Base-by-base conservation (phyloP, 176 grass and related monocot genomes). In the Panicum miliaceum region DNA sequence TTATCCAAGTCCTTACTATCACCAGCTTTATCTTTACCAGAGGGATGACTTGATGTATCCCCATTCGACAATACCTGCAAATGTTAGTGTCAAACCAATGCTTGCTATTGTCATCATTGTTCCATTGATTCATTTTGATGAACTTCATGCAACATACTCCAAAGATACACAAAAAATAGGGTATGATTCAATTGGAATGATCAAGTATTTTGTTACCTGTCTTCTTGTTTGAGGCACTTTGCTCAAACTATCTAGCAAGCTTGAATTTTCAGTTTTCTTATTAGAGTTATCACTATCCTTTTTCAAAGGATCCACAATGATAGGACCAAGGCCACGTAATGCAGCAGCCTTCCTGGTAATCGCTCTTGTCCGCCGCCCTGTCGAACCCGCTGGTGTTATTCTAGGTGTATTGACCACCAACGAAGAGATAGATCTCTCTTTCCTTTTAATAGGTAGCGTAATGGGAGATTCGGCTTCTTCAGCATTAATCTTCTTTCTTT, bases 351-450 rank as follows among this genome's bases (percentile, higher is more conserved):
- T 97, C 81, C 91, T 90, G 48, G 87, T 82, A 86, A 85, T 75
- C 16, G 86, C 86, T 88, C 90, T 94, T 86, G 91, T 97, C 57
- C 91, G 84, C 64, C 86, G 85, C 46, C 91, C 84, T 75, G 88
- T 93, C 57, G 84, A 79, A 73, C 84, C 73, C 50, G 82, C 76
- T 81, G 84, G 87, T 77, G 80, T 68, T 83, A 93, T 73, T 85
- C 75, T 84, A 87, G 94, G 87, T 87, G 86, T 90, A 81, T 84
- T 87, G 12, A 97, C 91, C 76, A 93, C 91, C 78, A 91, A 88
- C 10, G 91, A 93, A 87, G 91, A 94, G 79, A 93, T 90, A 25
- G 89, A 93, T 38, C 89, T 88, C 78, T 91, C 85, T 88, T 91
- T 91, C 81, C 88, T 90, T 92, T 81, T 88, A 71, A 86, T 15